These are phyloP conservation scores for Priceomyces fermenticarens DNA, from an alignment of 805 yeast genomes.

Conservation along the genomic window DNA sequence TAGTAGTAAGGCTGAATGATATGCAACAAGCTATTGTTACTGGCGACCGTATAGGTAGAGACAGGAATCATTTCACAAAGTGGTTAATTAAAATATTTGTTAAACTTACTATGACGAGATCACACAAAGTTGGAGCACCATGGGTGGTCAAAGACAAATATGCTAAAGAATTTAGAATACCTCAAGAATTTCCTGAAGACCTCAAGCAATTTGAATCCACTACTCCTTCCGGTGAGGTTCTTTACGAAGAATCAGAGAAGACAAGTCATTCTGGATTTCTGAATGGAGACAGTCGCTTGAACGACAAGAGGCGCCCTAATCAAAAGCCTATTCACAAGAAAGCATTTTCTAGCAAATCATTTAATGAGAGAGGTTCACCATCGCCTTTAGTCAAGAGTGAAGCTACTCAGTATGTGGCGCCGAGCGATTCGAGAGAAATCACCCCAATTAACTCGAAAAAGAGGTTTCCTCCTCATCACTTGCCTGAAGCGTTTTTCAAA, in stretches of 20 bases:
- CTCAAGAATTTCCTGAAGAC: slow-evolving; percentile 56
- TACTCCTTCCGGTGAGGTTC: slow-evolving; percentile 29
- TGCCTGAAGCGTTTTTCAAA: slow-evolving; percentile 21
- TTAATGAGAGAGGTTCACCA: neutral
- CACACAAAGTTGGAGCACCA: slow-evolving; percentile 87
- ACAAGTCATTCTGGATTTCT: slow-evolving; percentile 3
- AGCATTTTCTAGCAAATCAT: slow-evolving; percentile 1
- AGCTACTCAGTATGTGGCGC: neutral
- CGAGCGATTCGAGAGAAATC: neutral
- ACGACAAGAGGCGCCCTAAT: neutral
- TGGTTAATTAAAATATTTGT: slow-evolving; percentile 86
- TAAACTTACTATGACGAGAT: slow-evolving; percentile 72
- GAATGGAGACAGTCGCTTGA: neutral
- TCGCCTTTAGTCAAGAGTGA: slow-evolving; percentile 4
- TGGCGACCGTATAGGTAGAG: slow-evolving; percentile 71
- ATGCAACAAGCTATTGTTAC: slow-evolving; percentile 66
- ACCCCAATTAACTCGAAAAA: slow-evolving; percentile 7
- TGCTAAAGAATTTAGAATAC: slow-evolving; percentile 66
- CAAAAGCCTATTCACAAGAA: slow-evolving; percentile 1
- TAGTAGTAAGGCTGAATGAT: slow-evolving; percentile 58
- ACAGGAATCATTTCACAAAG: slow-evolving; percentile 84
- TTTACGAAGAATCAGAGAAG: slow-evolving; percentile 14
- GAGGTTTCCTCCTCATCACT: slow-evolving; percentile 29
- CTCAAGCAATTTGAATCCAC: slow-evolving; percentile 39
- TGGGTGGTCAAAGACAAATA: slow-evolving; percentile 86